Conservation (phyloP, 2,329 filamentous ascomycete species). For the Nemania bipapillata region DNA sequence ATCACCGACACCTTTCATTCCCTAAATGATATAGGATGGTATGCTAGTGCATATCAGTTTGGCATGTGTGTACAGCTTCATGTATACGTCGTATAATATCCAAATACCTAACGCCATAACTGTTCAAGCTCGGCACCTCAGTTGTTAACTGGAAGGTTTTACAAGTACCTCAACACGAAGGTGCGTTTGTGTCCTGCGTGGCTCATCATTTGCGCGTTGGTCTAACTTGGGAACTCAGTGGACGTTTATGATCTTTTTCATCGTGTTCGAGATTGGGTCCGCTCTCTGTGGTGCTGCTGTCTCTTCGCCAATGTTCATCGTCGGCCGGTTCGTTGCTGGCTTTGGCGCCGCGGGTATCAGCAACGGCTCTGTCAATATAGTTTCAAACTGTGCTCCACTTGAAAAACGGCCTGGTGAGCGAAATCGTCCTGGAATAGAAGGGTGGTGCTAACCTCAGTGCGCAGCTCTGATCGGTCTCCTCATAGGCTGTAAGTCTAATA, state of each 20-base stretch:
- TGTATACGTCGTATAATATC: too few relatives aligned
- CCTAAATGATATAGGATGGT: conserved; percentile 1
- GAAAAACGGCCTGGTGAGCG: conserved; percentile 22
- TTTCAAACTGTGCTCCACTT: conserved; percentile 21
- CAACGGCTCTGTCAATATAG: conserved; percentile 30
- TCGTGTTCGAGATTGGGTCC: conserved; percentile 19
- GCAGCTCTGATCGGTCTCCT: conserved; percentile 2
- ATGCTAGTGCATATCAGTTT: conserved; percentile 13
- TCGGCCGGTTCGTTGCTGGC: conserved; percentile 27
- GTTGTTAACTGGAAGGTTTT: background rate
- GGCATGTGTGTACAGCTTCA: background rate
- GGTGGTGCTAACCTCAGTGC: too few relatives aligned
- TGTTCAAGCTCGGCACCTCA: background rate
- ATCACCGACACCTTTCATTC: conserved; percentile 14
- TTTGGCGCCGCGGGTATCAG: conserved; percentile 17
- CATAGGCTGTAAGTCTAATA: conserved; percentile 8
- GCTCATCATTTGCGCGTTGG: too few relatives aligned
- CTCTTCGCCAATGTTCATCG: conserved; percentile 21
- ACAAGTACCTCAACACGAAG: background rate
- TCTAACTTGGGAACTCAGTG: conserved; percentile 9
- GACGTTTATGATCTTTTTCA: conserved; percentile 29
- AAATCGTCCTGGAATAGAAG: background rate
- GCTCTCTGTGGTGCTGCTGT: conserved; percentile 22
- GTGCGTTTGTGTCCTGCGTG: background rate
- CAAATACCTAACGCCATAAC: background rate